Evolutionary conservation across 768 basidiomycete species (phyloP).

Genomic region (Mycena belliarum): DNA sequence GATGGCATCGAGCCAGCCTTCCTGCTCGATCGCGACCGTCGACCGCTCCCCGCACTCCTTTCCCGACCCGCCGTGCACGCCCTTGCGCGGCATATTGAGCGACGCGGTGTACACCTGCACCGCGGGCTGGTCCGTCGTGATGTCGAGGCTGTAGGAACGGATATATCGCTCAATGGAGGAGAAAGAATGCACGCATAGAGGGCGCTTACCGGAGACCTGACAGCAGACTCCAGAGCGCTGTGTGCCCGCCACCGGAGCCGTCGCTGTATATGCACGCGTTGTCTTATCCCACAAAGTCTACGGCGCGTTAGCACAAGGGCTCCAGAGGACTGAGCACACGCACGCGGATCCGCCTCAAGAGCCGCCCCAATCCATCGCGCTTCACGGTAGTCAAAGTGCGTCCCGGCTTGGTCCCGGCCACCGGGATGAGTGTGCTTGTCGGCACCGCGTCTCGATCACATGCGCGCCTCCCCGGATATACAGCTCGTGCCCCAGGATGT

Average conservation of each 20-base stretch:
- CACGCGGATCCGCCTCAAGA: conserved; percentile 13
- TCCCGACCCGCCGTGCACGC: conserved; percentile 47
- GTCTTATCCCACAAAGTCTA: conserved; percentile 52
- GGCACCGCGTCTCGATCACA: conserved; percentile 39
- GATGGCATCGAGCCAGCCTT: conserved; percentile 55
- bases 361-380: conserved; percentile 33
- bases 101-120: conserved; percentile 52
- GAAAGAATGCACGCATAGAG: no score
- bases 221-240: conserved; percentile 46
- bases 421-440: conserved; percentile 20
- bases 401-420: no score
- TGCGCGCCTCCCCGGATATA: conserved; percentile 25
- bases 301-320: no score
- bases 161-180: no score
- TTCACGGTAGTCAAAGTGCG: conserved; percentile 45
- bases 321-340: no score
- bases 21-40: conserved; percentile 55
- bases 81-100: conserved; percentile 48
- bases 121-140: conserved; percentile 51
- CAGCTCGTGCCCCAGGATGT: conserved; percentile 11
- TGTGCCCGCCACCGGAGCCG: conserved; percentile 25
- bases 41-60: conserved; percentile 41
- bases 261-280: conserved; percentile 52
- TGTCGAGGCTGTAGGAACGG: conserved; percentile 54
- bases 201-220: conserved; percentile 48